Base-by-base conservation (phyloP, 1,284 basidiomycete species). In the Ceratobasidium sp. region DNA sequence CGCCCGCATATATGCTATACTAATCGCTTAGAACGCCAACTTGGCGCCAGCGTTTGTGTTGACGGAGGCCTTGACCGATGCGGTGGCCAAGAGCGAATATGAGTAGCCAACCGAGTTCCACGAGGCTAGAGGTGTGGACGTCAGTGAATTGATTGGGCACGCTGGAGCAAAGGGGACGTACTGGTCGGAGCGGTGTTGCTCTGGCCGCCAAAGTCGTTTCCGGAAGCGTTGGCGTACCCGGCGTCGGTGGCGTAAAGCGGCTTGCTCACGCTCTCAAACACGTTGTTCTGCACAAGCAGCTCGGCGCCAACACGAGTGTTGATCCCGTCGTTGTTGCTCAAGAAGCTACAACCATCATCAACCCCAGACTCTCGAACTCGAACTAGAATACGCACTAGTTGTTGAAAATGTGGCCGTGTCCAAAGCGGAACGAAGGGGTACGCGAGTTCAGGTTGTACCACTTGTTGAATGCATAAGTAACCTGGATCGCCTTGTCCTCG, bases 341-440 rank as follows among this genome's bases (percentile, higher is more conserved):
- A n/a, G n/a, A n/a, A n/a, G n/a, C n/a, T n/a, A n/a, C n/a, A n/a
- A n/a, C n/a, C n/a, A n/a, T n/a, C n/a, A n/a, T n/a, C n/a, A n/a
- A n/a, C n/a, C n/a, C n/a, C n/a, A n/a, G n/a, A n/a, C n/a, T n/a
- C n/a, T n/a, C n/a, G n/a, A n/a, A n/a, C n/a, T n/a, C n/a, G n/a
- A n/a, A n/a, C n/a, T n/a, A n/a, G n/a, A n/a, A n/a, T n/a, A n/a
- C n/a, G n/a, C n/a, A n/a, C n/a, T n/a, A n/a, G n/a, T n/a, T n/a
- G n/a, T n/a, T n/a, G n/a, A n/a, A n/a, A n/a, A n/a, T n/a, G n/a
- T n/a, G n/a, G n/a, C n/a, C n/a, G 7, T 74, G 59, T 29, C 74
- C 84, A 79, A 85, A 85, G 68, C 79, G 79, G 78, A 79, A 76
- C 5, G 77, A 79, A 8, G 79, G 78, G 14, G 76, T 78, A 64